Evolutionary conservation across 2,329 filamentous ascomycete genomes (phyloP).

Genomic region (Fusarium sp.): DNA sequence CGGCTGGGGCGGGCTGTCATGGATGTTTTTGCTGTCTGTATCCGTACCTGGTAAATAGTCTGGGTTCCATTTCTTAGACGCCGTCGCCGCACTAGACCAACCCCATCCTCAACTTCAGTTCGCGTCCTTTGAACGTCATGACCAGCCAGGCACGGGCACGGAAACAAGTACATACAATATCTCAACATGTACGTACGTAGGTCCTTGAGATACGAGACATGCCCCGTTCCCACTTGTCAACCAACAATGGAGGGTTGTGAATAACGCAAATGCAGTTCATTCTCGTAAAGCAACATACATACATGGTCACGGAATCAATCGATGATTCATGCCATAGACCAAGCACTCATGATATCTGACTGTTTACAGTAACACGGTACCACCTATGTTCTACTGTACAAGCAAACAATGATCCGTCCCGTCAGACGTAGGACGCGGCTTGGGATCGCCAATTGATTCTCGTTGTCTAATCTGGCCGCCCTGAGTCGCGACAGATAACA

Average conservation of each 20-base stretch:
- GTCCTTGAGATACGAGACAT: conserved; percentile 14
- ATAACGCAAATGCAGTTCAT: conserved; percentile 23
- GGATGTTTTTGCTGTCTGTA: neutral
- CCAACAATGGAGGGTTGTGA: conserved; percentile 14
- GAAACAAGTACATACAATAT: neutral
- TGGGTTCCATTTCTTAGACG: conserved; percentile 26
- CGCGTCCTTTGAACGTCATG: conserved; percentile 29
- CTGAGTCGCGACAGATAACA: conserved; percentile 22
- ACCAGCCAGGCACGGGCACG: neutral
- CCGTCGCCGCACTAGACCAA: conserved; percentile 36
- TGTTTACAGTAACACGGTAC: neutral
- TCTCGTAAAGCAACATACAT: neutral
- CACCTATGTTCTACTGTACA: neutral
- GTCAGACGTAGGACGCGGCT: neutral
- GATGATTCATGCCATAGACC: neutral
- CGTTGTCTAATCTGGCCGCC: conserved; percentile 8
- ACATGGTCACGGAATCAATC: neutral
- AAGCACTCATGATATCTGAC: neutral
- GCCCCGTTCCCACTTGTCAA: conserved; percentile 19
- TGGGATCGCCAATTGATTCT: conserved; percentile 16
- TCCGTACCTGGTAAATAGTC: no score
- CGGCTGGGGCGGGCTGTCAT: conserved; percentile 38
- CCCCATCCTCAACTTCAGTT: conserved; percentile 24
- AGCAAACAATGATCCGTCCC: neutral
- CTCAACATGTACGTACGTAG: neutral